Evolutionary conservation across 192 early-diverging fungal genomes (phyloP), one percentile per base, ranked within the genome.

Genomic region (Coemansia sp.): DNA sequence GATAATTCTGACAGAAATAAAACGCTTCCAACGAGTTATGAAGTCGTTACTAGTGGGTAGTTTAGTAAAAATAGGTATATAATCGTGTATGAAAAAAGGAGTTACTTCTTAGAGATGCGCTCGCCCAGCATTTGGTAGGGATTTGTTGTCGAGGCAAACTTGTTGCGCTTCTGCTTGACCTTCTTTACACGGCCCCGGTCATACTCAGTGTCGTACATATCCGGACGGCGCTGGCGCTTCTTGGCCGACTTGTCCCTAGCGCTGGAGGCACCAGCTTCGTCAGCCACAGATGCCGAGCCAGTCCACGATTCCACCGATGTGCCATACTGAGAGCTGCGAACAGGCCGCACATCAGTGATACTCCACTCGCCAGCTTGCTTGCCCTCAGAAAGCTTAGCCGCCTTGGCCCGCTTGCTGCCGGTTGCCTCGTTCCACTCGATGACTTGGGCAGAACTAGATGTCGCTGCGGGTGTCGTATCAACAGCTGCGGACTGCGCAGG

Each of bases 111-210:
- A 16, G 63, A 63, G 3, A 49, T 51, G 44, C 71, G 76, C 63
- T 85, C 83, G 70, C 78, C 71, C 5, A 70, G 67, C 63, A 68
- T 71, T 70, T 85, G 83, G 78, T 77, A 85, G 15, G 83, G 83
- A 62, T 85, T 85, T 67, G 74, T 62, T 0, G 63, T 63, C 12
- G 71, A 44, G n/a, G 71, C 77, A 76, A 85, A 85, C 55, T 67
- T 68, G 70, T 75, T 66, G 70, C 46, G 70, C 60, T 87, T 85
- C 67, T 77, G 78, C 83, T 91, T 93, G 67, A 91, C 78, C 86
- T 91, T 93, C 71, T 93, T 93, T 34, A 86, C 66, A 61, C 89
- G 89, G 31, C 91, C 91, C 46, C 88, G 88, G 71, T 93, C 91
- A 72, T 93, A 93, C 34, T 91, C 91, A 18, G 88, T 65, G 66